These are phyloP conservation scores for Ambrosiella cleistominuta DNA, from an alignment of 2,329 filamentous ascomycete genomes.

Conservation along the genomic window DNA sequence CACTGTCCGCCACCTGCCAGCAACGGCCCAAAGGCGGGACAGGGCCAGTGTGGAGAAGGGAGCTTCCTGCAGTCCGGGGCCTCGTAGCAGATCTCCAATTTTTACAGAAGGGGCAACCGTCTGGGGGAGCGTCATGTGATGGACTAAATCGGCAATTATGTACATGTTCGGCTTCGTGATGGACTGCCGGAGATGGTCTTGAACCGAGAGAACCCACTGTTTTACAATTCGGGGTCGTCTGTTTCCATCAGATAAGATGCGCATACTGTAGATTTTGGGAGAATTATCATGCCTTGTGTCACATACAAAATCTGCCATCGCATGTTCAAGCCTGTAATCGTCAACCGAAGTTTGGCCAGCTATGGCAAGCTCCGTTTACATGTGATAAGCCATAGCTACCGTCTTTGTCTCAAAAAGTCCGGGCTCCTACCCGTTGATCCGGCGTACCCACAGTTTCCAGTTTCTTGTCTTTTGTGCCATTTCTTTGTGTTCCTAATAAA, in stretches of 20 bases:
- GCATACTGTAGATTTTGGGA: too few relatives aligned
- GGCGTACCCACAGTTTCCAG: too few relatives aligned
- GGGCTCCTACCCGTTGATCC: too few relatives aligned
- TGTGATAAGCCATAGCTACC: too few relatives aligned
- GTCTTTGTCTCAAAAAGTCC: too few relatives aligned
- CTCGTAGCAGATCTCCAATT: not conserved
- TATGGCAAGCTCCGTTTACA: too few relatives aligned
- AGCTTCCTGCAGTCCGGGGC: conserved; percentile 9
- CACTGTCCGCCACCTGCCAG: not conserved
- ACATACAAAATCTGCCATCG: too few relatives aligned
- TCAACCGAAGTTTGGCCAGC: too few relatives aligned
- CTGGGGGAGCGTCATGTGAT: conserved; percentile 3
- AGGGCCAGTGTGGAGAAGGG: not conserved
- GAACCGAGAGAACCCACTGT: not conserved
- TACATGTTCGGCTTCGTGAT: conserved; percentile 3
- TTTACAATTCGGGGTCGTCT: not conserved
- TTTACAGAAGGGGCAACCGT: not conserved
- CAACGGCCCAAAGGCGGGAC: conserved; percentile 4
- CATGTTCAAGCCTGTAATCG: too few relatives aligned
- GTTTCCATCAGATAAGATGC: not conserved
- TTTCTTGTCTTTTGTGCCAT: too few relatives aligned
- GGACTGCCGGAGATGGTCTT: not conserved
- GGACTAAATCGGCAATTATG: conserved; percentile 1
- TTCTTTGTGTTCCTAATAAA: too few relatives aligned
- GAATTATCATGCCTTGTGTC: too few relatives aligned